Conservation (phyloP, 2,329 filamentous ascomycete species). For the Claviceps humidiphila region DNA sequence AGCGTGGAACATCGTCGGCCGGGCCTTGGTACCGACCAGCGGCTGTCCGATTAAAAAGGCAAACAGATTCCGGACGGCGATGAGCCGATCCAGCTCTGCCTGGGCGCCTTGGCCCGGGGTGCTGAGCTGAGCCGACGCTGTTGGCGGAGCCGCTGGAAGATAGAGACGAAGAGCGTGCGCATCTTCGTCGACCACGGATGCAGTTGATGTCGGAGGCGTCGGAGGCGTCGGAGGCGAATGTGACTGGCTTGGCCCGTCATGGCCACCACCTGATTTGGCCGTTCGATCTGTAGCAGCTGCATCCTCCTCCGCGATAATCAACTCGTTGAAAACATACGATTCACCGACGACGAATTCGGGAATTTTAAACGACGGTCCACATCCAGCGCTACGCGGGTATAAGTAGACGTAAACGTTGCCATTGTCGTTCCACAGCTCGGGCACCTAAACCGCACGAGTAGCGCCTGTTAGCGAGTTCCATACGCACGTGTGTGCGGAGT, state of each 20-base stretch:
- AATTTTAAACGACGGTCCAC: slow-evolving; percentile 48
- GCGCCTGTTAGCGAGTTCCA: no score
- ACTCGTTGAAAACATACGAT: slow-evolving; percentile 40
- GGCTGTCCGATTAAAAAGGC: slow-evolving; percentile 52
- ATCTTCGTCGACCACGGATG: slow-evolving; percentile 23
- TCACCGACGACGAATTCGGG: slow-evolving; percentile 38
- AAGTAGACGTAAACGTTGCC: slow-evolving; percentile 46
- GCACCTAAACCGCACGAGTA: slow-evolving; percentile 32
- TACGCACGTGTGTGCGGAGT: no score
- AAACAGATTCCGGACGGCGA: slow-evolving; percentile 51
- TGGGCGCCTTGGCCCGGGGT: slow-evolving; percentile 19
- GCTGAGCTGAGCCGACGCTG: slow-evolving; percentile 20
- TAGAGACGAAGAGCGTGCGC: slow-evolving; percentile 36
- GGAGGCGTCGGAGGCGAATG: slow-evolving; percentile 17
- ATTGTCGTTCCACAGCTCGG: slow-evolving; percentile 51
- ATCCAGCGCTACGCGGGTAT: slow-evolving; percentile 34
- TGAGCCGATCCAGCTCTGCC: slow-evolving; percentile 38
- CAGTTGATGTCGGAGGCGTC: slow-evolving; percentile 18
- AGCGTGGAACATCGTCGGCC: slow-evolving; percentile 39
- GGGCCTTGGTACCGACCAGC: slow-evolving; percentile 42
- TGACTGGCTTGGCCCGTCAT: slow-evolving; percentile 29
- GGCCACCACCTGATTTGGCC: slow-evolving; percentile 34
- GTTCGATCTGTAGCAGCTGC: neutral
- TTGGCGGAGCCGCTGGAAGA: slow-evolving; percentile 32
- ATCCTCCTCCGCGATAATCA: slow-evolving; percentile 33